Percentiles rank a stretch among this genome's conserved stretches.
Conservation (phyloP, 306 rosid species). For the Prunus davidiana region DNA sequence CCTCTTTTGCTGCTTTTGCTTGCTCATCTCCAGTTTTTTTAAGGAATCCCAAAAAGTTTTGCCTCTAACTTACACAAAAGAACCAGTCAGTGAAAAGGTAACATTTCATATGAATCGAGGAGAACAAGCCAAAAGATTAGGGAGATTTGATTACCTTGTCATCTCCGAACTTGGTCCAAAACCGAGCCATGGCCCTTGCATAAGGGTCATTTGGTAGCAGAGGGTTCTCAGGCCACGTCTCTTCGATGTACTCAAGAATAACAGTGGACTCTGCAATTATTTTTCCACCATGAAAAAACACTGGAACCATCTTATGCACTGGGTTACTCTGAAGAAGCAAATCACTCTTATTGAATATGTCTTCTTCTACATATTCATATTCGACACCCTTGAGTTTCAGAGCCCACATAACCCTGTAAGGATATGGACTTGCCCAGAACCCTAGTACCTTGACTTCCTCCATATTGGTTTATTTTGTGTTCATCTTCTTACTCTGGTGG, state of each 20-base stretch:
- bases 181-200: constrained; percentile 3
- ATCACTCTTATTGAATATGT: constrained; percentile 1
- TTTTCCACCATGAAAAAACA: constrained; percentile 18
- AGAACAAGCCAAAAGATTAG: not conserved
- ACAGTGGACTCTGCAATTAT: constrained; percentile 5
- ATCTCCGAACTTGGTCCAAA: constrained; percentile 14
- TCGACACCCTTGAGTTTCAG: constrained; percentile 23
- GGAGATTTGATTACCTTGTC: constrained; percentile 5
- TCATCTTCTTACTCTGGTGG: too few species aligned
- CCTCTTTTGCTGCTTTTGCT: constrained; percentile 3
- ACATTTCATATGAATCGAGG: not conserved
- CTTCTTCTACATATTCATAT: constrained; percentile 13
- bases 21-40: not conserved
- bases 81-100: not conserved
- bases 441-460: not conserved
- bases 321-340: constrained; percentile 9
- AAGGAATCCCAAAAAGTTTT: not conserved
- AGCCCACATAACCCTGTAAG: constrained; percentile 15
- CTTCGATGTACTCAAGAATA: constrained; percentile 23
- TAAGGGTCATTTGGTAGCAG: constrained; percentile 22
- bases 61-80: not conserved
- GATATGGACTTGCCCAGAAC: not conserved
- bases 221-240: constrained; percentile 19
- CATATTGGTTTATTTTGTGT: too few species aligned
- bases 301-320: constrained; percentile 19